These are phyloP conservation scores for Phascolomyces articulosus DNA, from an alignment of 371 early-diverging fungal species.

Conservation along the genomic window DNA sequence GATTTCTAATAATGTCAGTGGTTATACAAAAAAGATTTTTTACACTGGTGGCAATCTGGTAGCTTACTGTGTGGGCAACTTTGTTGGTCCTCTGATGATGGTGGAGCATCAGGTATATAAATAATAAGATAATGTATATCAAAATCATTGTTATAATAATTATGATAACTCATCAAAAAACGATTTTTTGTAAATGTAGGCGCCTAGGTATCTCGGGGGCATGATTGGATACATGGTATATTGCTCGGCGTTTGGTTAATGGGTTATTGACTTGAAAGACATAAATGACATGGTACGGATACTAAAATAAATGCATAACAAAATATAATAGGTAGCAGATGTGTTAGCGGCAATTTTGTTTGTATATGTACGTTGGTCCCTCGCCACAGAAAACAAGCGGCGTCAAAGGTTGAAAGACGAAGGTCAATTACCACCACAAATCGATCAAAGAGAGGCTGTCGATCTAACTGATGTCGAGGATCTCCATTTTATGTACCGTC, in stretches of 20 bases:
- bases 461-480: constrained; percentile 47
- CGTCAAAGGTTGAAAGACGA: constrained; percentile 2
- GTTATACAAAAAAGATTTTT: constrained; percentile 27
- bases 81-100: constrained; percentile 26
- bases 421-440: constrained; percentile 9
- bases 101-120: constrained; percentile 15
- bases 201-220: constrained; percentile 19
- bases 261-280: too few relatives aligned
- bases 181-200: constrained; percentile 23
- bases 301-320: background rate
- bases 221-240: constrained; percentile 24
- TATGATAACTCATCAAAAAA: constrained; percentile 18
- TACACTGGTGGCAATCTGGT: constrained; percentile 16
- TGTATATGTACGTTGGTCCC: constrained; percentile 12
- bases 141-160: background rate
- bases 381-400: constrained; percentile 9
- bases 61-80: constrained; percentile 21
- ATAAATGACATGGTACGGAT: too few relatives aligned
- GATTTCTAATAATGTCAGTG: constrained; percentile 17
- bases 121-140: too few relatives aligned
- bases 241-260: too few relatives aligned
- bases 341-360: constrained; percentile 21
- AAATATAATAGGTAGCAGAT: constrained; percentile 18
- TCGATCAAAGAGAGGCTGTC: constrained; percentile 22
- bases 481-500: constrained; percentile 37